Percentiles rank a stretch among this genome's conserved stretches.
phyloP scores from a whole-genome alignment of 495 filamentous ascomycete species.

The Antarctomyces pellizariae region DNA sequence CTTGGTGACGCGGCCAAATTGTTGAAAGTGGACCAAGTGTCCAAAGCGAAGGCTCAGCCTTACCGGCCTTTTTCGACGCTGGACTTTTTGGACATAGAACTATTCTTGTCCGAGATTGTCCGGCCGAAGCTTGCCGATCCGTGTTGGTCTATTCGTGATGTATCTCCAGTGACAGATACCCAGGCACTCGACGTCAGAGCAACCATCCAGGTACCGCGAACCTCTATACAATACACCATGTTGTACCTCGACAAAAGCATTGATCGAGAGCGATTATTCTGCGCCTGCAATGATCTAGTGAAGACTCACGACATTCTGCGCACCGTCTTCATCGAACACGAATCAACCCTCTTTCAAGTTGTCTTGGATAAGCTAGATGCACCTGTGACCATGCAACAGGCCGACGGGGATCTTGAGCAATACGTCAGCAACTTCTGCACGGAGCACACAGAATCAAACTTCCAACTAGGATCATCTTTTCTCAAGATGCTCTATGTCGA shows the following conservation, averaged over 20 bases:
- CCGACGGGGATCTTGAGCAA: conserved; percentile 27
- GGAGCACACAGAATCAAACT: conserved; percentile 23
- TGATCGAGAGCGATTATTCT: conserved; percentile 12
- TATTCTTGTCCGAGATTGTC: too few relatives aligned
- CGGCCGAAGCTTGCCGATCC: too few relatives aligned
- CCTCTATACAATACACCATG: conserved; percentile 22
- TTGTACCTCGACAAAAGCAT: conserved; percentile 17
- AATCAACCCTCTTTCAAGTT: conserved; percentile 33
- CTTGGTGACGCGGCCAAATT: conserved; percentile 21
- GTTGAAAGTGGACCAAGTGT: too few relatives aligned
- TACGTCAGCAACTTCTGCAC: conserved; percentile 26
- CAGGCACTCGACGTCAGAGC: conserved; percentile 40
- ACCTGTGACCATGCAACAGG: conserved; percentile 28
- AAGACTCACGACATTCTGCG: conserved; percentile 41
- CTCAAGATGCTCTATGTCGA: conserved; percentile 36
- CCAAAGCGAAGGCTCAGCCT: too few relatives aligned
- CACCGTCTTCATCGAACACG: conserved; percentile 39
- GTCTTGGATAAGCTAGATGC: conserved; percentile 30
- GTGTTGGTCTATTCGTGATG: too few relatives aligned
- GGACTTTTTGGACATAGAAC: too few relatives aligned
- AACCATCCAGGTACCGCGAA: conserved; percentile 25
- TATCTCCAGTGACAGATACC: conserved; percentile 36
- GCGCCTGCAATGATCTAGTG: conserved; percentile 18
- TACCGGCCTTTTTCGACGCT: too few relatives aligned
- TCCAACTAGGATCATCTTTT: conserved; percentile 36